Conservation (phyloP, 176 grass and related monocot species). For the Hordeum vulgare region MorexV3_pseudomolecules_assembly NC_058521.1:154392800-154393299, state of each 20-base stretch:
- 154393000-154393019: conserved; percentile 44
- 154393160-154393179: conserved; percentile 67
- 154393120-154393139: conserved; percentile 64
- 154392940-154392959: conserved; percentile 56
- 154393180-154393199: conserved; percentile 59
- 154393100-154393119: conserved; percentile 69
- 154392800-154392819: background rate
- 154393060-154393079: conserved; percentile 28
- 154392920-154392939: conserved; percentile 47
- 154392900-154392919: background rate
- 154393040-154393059: conserved; percentile 36
- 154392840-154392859: background rate
- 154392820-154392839: background rate
- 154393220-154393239: conserved; percentile 47
- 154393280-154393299: conserved; percentile 72
- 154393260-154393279: conserved; percentile 63
- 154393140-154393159: conserved; percentile 81
- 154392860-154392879: background rate
- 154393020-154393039: conserved; percentile 79
- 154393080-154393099: conserved; percentile 83
- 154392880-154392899: background rate
- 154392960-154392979: conserved; percentile 49
- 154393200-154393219: conserved; percentile 63
- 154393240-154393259: conserved; percentile 29
- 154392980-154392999: conserved; percentile 43